Percentiles rank a stretch among this genome's conserved stretches.
Conservation (phyloP, 495 filamentous ascomycete species). For the Platismatia glauca region DNA sequence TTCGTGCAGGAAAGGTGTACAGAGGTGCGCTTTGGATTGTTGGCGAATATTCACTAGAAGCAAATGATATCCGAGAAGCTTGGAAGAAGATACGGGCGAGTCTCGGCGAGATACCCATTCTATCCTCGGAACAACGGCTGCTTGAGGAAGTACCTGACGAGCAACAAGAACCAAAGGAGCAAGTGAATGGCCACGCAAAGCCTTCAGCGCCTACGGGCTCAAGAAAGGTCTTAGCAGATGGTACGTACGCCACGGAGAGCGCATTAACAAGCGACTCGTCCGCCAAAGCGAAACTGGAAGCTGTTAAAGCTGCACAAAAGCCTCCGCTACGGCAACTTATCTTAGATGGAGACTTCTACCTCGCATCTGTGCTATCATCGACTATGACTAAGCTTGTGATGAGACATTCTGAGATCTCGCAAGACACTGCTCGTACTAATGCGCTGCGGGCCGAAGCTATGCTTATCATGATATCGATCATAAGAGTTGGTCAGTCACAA, state of each 20-base stretch:
- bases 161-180: conserved; percentile 53
- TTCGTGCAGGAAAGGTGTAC: conserved; percentile 94
- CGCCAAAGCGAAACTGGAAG: conserved; percentile 83
- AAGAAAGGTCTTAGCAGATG: conserved; percentile 86
- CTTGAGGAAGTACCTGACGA: conserved; percentile 73
- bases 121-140: conserved; percentile 89
- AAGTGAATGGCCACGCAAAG: conserved; percentile 75
- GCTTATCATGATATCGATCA: conserved; percentile 98
- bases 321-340: conserved; percentile 92
- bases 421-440: conserved; percentile 80
- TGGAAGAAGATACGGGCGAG: conserved; percentile 95
- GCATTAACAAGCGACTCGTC: conserved; percentile 89
- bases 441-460: conserved; percentile 94
- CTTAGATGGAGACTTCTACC: conserved; percentile 93
- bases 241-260: conserved; percentile 94
- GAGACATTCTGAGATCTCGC: conserved; percentile 91
- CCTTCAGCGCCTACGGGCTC: conserved; percentile 69
- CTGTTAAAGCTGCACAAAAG: conserved; percentile 94
- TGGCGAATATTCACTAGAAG: conserved; percentile 91
- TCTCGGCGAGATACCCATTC: conserved; percentile 92
- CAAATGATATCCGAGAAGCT: conserved; percentile 87
- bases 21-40: conserved; percentile 95
- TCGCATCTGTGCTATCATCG: conserved; percentile 88
- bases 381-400: conserved; percentile 97
- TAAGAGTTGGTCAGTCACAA: conserved; percentile 92